These are phyloP conservation scores for Globisporangium barbulae DNA, from an alignment of 352 stramenopile genomes.

Conservation along the genomic window DNA sequence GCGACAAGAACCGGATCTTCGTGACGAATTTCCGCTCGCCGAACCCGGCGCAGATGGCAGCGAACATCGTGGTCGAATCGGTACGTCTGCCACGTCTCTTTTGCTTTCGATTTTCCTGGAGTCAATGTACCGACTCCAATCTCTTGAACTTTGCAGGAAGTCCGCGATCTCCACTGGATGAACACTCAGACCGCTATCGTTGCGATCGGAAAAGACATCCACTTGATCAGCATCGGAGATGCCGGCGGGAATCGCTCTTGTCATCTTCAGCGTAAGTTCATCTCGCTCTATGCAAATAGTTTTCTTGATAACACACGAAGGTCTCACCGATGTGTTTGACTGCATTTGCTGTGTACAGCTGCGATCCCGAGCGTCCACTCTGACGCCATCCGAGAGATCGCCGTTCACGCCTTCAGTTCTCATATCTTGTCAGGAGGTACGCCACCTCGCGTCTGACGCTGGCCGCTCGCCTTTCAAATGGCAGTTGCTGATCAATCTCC, in stretches of 20 bases:
- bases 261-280: slow-evolving; percentile 30
- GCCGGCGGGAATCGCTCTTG: slow-evolving; percentile 21
- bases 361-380: slow-evolving; percentile 58
- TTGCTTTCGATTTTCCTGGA: not conserved
- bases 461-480: not conserved
- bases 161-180: slow-evolving; percentile 76
- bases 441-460: not conserved
- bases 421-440: slow-evolving; percentile 45
- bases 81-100: slow-evolving; percentile 22
- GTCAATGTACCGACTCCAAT: not conserved
- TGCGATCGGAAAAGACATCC: slow-evolving; percentile 70
- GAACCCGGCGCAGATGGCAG: slow-evolving; percentile 19
- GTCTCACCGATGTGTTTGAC: not conserved
- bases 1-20: slow-evolving; percentile 56
- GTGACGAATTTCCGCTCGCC: slow-evolving; percentile 43
- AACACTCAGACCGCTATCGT: slow-evolving; percentile 36
- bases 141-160: slow-evolving; percentile 32
- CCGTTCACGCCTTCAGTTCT: slow-evolving; percentile 29
- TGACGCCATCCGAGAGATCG: slow-evolving; percentile 71
- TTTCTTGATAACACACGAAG: not conserved
- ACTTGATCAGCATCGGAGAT: slow-evolving; percentile 43
- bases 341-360: slow-evolving; percentile 19
- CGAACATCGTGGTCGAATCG: slow-evolving; percentile 35
- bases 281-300: not conserved
- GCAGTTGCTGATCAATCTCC: not conserved